Conservation (phyloP, 176 grass and related monocot species). For the Phragmites australis region DNA sequence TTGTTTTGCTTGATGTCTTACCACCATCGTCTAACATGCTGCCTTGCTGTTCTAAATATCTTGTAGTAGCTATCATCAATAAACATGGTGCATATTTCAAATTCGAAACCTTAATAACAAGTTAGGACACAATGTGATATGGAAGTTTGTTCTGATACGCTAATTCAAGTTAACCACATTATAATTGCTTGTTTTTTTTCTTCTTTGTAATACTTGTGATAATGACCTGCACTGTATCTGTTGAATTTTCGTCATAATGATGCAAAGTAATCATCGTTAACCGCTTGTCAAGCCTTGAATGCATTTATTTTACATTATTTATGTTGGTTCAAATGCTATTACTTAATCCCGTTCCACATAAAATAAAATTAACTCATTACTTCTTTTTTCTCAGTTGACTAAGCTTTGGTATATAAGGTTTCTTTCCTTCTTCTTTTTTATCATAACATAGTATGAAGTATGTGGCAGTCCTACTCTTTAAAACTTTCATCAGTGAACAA, state of each 20-base stretch:
- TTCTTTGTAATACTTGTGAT: background rate
- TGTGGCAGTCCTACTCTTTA: background rate
- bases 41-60: background rate
- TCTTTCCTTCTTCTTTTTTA: background rate
- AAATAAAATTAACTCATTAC: background rate
- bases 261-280: background rate
- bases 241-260: background rate
- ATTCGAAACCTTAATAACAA: background rate
- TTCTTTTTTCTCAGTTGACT: background rate
- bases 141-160: background rate
- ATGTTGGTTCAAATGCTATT: background rate
- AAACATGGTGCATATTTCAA: conserved; percentile 13
- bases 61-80: background rate
- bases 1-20: background rate
- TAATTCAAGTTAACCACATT: conserved; percentile 10
- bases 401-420: background rate
- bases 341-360: background rate
- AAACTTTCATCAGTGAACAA: background rate
- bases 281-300: background rate
- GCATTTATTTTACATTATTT: background rate
- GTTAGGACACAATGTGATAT: background rate
- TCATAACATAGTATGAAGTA: background rate
- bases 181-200: background rate
- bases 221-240: background rate
- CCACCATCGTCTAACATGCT: background rate